Evolutionary conservation across 2,329 filamentous ascomycete species (phyloP).

Genomic region (Aspergillus quadrilineatus): DNA sequence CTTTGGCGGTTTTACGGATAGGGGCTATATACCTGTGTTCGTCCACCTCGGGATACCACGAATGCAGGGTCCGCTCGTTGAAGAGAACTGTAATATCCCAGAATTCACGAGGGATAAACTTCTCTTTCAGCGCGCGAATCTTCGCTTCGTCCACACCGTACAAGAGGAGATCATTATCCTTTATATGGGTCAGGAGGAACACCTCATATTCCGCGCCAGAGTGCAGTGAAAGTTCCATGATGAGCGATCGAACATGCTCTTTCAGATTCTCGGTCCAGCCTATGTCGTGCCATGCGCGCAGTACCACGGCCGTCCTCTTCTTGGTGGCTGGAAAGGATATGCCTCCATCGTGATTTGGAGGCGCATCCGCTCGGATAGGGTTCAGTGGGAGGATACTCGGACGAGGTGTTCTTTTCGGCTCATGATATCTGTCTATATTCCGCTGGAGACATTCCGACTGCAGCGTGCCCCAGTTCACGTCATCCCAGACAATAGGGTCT

Average conservation of each 20-base stretch:
- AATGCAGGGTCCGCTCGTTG: not conserved
- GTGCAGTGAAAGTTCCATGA: not conserved
- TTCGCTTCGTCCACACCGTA: not conserved
- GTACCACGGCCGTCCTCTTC: not conserved
- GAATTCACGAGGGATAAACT: not conserved
- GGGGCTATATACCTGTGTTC: not conserved
- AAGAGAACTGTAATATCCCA: not conserved
- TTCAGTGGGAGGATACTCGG: not conserved
- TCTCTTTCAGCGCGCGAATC: not conserved
- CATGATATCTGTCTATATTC: not conserved
- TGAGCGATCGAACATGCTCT: not conserved
- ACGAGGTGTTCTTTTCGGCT: not conserved
- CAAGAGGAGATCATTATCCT: not conserved
- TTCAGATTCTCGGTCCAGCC: not conserved
- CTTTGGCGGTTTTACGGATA: not conserved
- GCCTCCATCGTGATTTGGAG: not conserved
- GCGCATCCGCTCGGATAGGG: not conserved
- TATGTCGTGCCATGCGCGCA: not conserved
- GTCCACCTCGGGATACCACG: not conserved
- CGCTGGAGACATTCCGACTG: not conserved
- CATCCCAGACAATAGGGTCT: not conserved
- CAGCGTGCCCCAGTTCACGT: not conserved
- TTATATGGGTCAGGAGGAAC: not conserved
- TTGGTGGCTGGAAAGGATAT: not conserved
- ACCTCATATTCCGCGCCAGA: not conserved